Conservation (phyloP, 306 rosid genomes). For the Begonia masoniana region DNA sequence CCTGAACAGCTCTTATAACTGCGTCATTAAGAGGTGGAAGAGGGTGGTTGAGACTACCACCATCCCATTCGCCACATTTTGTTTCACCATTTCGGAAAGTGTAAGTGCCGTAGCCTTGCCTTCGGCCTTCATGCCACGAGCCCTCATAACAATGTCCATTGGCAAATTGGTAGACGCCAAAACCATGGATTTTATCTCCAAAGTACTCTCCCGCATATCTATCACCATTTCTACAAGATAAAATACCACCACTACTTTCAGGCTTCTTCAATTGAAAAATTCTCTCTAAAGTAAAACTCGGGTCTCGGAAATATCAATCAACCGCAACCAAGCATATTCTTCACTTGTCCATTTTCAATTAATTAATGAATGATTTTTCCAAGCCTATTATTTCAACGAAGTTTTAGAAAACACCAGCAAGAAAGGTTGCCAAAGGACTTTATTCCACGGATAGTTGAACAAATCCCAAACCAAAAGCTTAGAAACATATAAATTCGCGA, state of each 20-base stretch:
- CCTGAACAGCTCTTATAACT: slow-evolving; percentile 74
- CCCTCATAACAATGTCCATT: slow-evolving; percentile 96
- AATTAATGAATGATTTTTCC: too few relatives aligned
- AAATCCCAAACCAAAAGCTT: too few relatives aligned
- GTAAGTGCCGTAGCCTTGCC: slow-evolving; percentile 79
- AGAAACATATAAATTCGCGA: too few relatives aligned
- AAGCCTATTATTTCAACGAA: too few relatives aligned
- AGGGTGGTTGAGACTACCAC: slow-evolving; percentile 67
- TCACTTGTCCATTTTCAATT: too few relatives aligned
- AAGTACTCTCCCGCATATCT: slow-evolving; percentile 94
- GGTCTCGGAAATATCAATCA: too few relatives aligned
- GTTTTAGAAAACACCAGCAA: too few relatives aligned
- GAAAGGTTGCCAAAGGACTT: too few relatives aligned
- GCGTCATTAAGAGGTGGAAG: slow-evolving; percentile 31
- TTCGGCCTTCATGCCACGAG: slow-evolving; percentile 95
- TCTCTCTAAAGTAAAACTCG: too few relatives aligned
- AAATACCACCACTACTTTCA: background rate
- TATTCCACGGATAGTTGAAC: too few relatives aligned
- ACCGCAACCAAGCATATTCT: too few relatives aligned
- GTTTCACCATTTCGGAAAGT: slow-evolving; percentile 54
- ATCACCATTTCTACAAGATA: slow-evolving; percentile 81
- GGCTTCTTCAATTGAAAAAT: background rate
- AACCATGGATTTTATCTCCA: slow-evolving; percentile 95
- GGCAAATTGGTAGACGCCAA: slow-evolving; percentile 82
- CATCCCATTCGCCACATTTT: slow-evolving; percentile 92